Evolutionary conservation across 208 protist genomes (phyloP).

Genomic region (Wallacemonas sp.): DNA sequence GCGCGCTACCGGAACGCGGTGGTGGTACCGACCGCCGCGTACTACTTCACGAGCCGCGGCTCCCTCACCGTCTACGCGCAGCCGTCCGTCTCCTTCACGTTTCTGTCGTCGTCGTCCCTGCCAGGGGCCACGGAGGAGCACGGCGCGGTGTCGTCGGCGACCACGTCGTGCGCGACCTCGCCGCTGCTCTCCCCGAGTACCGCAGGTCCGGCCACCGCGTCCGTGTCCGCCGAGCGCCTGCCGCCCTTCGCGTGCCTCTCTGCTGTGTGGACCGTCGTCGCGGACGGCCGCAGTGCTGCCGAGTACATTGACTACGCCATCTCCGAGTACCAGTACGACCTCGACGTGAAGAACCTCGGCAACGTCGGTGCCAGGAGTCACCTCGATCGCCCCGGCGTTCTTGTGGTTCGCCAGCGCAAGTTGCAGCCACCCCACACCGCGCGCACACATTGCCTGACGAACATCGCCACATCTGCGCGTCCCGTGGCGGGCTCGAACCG

Average conservation of each 20-base stretch:
- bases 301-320: constrained; percentile 73
- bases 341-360: constrained; percentile 33
- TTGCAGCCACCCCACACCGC: background rate
- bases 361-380: constrained; percentile 35
- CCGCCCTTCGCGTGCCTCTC: constrained; percentile 1
- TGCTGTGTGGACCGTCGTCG: constrained; percentile 57
- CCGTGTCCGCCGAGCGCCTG: too few relatives aligned
- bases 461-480: background rate
- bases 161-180: background rate
- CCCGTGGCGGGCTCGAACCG: background rate
- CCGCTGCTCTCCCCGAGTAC: background rate
- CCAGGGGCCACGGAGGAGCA: background rate
- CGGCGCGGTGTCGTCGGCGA: background rate
- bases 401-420: constrained; percentile 17
- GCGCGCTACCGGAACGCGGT: constrained; percentile 28
- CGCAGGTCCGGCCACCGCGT: too few relatives aligned
- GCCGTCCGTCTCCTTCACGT: constrained; percentile 8
- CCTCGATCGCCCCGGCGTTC: constrained; percentile 1
- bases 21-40: constrained; percentile 34
- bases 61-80: constrained; percentile 34
- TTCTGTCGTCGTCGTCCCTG: background rate
- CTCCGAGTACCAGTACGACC: constrained; percentile 67
- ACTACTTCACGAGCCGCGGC: constrained; percentile 45
- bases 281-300: constrained; percentile 59
- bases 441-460: too few relatives aligned